Base-by-base conservation (phyloP, 1,139 yeast genomes). In the Suhomyces maxii region DNA sequence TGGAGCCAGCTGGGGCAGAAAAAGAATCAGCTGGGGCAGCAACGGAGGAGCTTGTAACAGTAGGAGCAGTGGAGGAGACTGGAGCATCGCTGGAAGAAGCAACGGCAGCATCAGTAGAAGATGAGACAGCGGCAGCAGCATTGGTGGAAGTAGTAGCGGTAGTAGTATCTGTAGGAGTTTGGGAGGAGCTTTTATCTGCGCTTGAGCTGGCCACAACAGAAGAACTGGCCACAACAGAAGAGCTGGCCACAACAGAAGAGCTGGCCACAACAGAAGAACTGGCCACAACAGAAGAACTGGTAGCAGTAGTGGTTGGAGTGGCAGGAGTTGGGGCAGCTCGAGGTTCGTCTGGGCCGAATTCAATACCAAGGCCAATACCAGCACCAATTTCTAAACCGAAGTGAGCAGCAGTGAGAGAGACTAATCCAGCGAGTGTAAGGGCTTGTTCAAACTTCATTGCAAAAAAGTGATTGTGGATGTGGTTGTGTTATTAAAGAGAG, bases 131-230 rank as follows among this genome's bases (percentile, higher is more conserved):
- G 6, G 26, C 31, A 40, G 36, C 36, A 13, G 38, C 33, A 26
- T 18, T 33, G 32, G 23, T 18, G 4, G 52, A 25, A 47, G 42
- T 10, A 11, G 14, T 14, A 11, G 39, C 28, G 11, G 14, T 13
- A 12, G 34, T n/a, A 12, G 41, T 12, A 37, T 18, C 36, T 9
- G 38, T 23, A 26, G 37, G 30, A 25, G 9, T 31, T 10, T 32
- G 23, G 13, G 23, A 18, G 6, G 23, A 18, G 23, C 3, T 18
- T 18, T 18, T 4, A 18, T 42, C 35, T 59, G 40, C 31, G 59
- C 49, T 55, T 69, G 70, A 51, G 70, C 65, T 61, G 60, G 65
- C n/a, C n/a, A n/a, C 26, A 68, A 64, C 46, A 68, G 61, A 60
- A 64, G 62, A 31, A 41, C 39, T 23, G n/a, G n/a, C n/a, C 13